A percentile compares a stretch with the other conserved stretches of the same genome.
Evolutionary conservation across 1,284 basidiomycete species (phyloP).

Genomic region (Trametes polyzona): DNA sequence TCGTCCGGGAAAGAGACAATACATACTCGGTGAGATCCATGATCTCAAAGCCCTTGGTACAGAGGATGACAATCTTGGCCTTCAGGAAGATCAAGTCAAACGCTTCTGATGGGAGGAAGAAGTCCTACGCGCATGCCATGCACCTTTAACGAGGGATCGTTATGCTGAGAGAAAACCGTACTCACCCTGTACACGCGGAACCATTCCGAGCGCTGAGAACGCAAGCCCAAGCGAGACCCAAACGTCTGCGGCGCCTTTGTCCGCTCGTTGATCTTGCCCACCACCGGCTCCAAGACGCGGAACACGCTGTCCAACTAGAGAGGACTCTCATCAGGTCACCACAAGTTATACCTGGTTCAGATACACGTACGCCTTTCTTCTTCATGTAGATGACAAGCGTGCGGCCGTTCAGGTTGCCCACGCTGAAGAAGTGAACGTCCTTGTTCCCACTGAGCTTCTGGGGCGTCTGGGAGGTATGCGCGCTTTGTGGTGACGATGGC

Average conservation of each 20-base stretch:
- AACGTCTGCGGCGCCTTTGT: conserved; percentile 67
- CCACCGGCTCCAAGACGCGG: conserved; percentile 90
- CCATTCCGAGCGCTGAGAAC: conserved; percentile 85
- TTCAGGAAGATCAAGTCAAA: conserved; percentile 90
- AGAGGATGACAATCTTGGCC: conserved; percentile 89
- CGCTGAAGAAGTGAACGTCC: conserved; percentile 94
- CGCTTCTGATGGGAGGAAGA: conserved; percentile 90
- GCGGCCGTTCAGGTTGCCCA: conserved; percentile 83
- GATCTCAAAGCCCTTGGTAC: conserved; percentile 94
- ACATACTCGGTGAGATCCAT: conserved; percentile 91
- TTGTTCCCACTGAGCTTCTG: conserved; percentile 88
- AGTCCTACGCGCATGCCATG: too few species aligned
- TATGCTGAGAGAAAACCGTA: background rate
- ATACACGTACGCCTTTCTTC: conserved; percentile 80
- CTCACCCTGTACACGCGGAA: conserved; percentile 84
- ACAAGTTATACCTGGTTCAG: background rate
- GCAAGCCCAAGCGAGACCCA: conserved; percentile 74
- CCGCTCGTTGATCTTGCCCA: conserved; percentile 82
- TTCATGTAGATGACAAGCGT: conserved; percentile 96
- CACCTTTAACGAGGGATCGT: too few species aligned
- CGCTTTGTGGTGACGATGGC: conserved; percentile 74
- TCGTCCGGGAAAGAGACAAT: background rate
- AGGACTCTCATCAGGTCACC: background rate
- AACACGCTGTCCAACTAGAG: conserved; percentile 88
- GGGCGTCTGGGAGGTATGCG: conserved; percentile 71